phyloP scores from a whole-genome alignment of 495 filamentous ascomycete genomes.

The Trichodelitschia bisporula region DNA sequence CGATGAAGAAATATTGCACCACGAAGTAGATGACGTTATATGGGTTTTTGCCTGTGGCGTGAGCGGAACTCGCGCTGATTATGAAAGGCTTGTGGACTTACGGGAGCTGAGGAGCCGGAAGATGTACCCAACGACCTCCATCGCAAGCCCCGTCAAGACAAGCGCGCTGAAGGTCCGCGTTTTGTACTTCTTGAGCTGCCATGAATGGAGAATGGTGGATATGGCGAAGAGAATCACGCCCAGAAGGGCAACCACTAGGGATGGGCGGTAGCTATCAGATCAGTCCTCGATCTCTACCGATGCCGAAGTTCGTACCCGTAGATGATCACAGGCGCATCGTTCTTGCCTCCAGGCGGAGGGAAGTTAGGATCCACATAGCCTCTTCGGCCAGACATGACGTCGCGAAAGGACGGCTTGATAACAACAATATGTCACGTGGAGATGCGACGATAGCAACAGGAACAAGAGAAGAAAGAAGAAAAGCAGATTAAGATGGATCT shows the following conservation, averaged over 20 bases:
- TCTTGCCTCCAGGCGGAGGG: constrained; percentile 10
- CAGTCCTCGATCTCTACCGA: not conserved
- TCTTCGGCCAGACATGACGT: no score
- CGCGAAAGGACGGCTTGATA: no score
- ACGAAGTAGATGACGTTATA: constrained; percentile 28
- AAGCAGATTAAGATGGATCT: no score
- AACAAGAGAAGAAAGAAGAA: no score
- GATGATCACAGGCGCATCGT: constrained; percentile 10
- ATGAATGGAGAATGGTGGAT: constrained; percentile 21
- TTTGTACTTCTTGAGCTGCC: constrained; percentile 21
- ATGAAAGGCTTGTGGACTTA: not conserved
- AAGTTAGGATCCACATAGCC: constrained; percentile 14
- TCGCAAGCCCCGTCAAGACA: constrained; percentile 27
- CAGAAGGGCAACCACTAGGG: constrained; percentile 21
- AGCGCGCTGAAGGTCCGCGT: constrained; percentile 39
- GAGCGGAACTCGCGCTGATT: not conserved
- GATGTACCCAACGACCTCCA: constrained; percentile 34
- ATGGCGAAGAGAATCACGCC: constrained; percentile 26
- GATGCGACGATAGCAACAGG: no score
- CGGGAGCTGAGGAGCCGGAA: constrained; percentile 19
- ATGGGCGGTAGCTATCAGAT: constrained; percentile 18
- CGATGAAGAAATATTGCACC: constrained; percentile 33
- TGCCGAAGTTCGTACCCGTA: constrained; percentile 3
- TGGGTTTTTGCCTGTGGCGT: constrained; percentile 18
- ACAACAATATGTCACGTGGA: no score